Evolutionary conservation across 441 rosid genomes (phyloP), one percentile per base, ranked within the genome.

Genomic region (Adansonia madagascariensis): DNA sequence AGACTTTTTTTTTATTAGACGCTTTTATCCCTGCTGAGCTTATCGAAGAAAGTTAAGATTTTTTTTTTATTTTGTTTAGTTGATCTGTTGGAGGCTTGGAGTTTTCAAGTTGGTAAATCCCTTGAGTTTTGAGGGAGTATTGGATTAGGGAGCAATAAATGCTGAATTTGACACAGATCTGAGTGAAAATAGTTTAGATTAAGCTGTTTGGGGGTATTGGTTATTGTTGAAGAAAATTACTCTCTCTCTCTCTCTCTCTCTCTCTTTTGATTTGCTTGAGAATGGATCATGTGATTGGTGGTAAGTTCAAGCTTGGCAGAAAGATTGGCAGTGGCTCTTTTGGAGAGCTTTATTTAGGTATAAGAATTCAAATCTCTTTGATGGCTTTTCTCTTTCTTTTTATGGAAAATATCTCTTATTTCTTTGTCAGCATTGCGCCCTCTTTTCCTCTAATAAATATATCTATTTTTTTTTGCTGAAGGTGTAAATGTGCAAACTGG

Each of bases 301-400:
- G 92, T 18, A 95, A 94, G 86, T 95, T 89, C 79, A 95, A 90
- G 92, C 89, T 95, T 47, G 98, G 97, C 61, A 90, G 99, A 80
- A 94, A 95, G 91, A 95, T 95, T 62, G 99, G 98, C 22, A 91
- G 98, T 85, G 98, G 99, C 75, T 95, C 98, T 61, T 95, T 95
- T 71, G 98, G 99, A 55, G 98, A 95, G 80, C 94, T 95, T 49
- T 92, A 91, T 86, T 83, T 94, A 80, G 99, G 99, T 95, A 75
- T 63, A 9, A 24, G 10, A 87, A 81, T 74, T 12, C 41, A 75
- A 20, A 69, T 18, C 52, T 56, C 47, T 15, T 68, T 17, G 5
- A 46, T 68, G 53, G 31, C 20, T 0, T 35, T 41, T 53, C 24
- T 0, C n/a, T 62, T 41, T 39, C n/a, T 6, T 64, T 74, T 1